Base-by-base conservation (phyloP, 2,329 filamentous ascomycete genomes). In the Endocalyx cinctus region DNA sequence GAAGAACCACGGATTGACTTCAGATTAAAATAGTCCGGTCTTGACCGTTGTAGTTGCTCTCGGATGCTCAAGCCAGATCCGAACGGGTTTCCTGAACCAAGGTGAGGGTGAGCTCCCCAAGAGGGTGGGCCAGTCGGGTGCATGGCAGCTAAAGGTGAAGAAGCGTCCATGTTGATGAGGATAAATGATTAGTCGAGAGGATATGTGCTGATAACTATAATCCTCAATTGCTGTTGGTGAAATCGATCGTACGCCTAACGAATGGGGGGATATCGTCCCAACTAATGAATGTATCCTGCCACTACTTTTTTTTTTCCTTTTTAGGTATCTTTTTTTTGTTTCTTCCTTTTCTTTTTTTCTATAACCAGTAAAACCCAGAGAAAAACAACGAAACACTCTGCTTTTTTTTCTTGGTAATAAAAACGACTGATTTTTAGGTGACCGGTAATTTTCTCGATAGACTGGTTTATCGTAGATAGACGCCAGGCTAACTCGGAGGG, bases 71-170 rank as follows among this genome's bases (percentile, higher is more conserved):
- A 77, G 47, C 74, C 77, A 27, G 77, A 66, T 25, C 73, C 79
- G 57, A 77, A 57, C 12, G 77, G 45, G 25, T 69, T 64, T 34
- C 62, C 69, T 57, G 58, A 72, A 57, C 62, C 70, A 62, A 62
- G 65, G 33, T 59, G 62, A 36, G 57, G 61, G 39, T 69, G 68
- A 34, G 69, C 46, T 57, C 67, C 81, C 76, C 89, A 78, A 53
- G 72, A 60, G 49, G 79, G 67, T 66, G 65, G 77, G 68, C 63
- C 74, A 66, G 64, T 77, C 72, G 82, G 87, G 68, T 88, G 87
- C 82, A 97, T 85, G 37, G 90, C 88, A 62, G 90, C 90, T 57
- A 97, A 68, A 29, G 92, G 92, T 52, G 92, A 97, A 27, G 90
- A 96, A 46, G 85, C 82, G 66, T 95, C 88, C 87, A 97, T 96